Evolutionary conservation across 495 filamentous ascomycete genomes (phyloP).

Genomic region (Penicillium canescens): DNA sequence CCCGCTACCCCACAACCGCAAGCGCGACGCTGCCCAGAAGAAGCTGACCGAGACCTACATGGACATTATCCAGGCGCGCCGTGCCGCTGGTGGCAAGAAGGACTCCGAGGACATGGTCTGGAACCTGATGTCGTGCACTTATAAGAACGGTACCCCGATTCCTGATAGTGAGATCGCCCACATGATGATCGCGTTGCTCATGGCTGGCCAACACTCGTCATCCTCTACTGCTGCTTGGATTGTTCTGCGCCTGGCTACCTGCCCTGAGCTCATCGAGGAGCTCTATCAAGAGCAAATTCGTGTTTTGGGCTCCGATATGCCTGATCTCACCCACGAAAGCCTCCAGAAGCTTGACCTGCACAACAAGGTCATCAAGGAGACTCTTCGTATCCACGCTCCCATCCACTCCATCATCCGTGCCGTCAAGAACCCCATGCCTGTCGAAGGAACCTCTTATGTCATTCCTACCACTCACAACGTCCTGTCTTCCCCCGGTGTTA

Average conservation of each 20-base stretch:
- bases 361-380: constrained; percentile 59
- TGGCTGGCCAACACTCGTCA: constrained; percentile 66
- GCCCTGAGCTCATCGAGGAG: constrained; percentile 58
- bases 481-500: constrained; percentile 51
- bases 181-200: constrained; percentile 69
- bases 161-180: constrained; percentile 63
- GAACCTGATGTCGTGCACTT: constrained; percentile 64
- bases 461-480: constrained; percentile 51
- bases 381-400: constrained; percentile 62
- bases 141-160: constrained; percentile 62
- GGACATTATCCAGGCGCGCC: constrained; percentile 57
- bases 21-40: constrained; percentile 56
- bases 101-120: constrained; percentile 67
- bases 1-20: constrained; percentile 62
- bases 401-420: constrained; percentile 64
- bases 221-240: constrained; percentile 63
- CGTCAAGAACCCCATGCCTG: constrained; percentile 59
- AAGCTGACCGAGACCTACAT: constrained; percentile 61
- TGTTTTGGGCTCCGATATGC: constrained; percentile 53
- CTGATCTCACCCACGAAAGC: constrained; percentile 54
- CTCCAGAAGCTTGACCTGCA: constrained; percentile 56
- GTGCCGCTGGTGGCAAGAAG: constrained; percentile 46
- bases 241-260: constrained; percentile 54
- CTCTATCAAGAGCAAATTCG: constrained; percentile 56
- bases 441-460: constrained; percentile 45